These are phyloP conservation scores for Corylus avellana DNA, from an alignment of 306 rosid species.

Conservation along the genomic window DNA sequence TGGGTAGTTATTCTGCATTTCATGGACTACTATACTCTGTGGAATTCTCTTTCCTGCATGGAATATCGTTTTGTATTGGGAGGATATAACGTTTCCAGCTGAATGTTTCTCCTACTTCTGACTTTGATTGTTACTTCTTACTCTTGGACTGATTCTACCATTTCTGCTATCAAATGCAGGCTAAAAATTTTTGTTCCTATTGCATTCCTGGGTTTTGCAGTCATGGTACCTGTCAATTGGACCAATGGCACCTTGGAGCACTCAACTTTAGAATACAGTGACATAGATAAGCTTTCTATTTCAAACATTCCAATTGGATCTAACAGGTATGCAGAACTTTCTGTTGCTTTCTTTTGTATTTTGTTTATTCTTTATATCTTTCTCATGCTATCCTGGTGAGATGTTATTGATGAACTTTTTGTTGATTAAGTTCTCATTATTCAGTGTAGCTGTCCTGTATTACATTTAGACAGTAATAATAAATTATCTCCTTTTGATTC, in stretches of 20 bases:
- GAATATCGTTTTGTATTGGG: neutral
- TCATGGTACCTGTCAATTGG: constrained; percentile 96
- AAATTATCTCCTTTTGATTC: neutral
- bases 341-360: neutral
- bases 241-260: constrained; percentile 73
- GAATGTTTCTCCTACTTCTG: neutral
- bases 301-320: constrained; percentile 90
- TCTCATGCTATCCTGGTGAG: constrained; percentile 1
- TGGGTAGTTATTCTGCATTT: constrained; percentile 4
- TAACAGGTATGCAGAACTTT: constrained; percentile 50
- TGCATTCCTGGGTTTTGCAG: constrained; percentile 67
- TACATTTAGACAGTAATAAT: neutral
- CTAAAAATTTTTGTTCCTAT: constrained; percentile 87
- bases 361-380: neutral
- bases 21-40: neutral
- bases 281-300: constrained; percentile 89
- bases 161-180: constrained; percentile 55
- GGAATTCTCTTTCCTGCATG: neutral
- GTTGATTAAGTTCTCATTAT: constrained; percentile 7
- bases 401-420: constrained; percentile 10
- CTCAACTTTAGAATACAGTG: constrained; percentile 61
- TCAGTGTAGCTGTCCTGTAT: neutral
- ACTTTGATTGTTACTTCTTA: constrained; percentile 1
- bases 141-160: constrained; percentile 24
- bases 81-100: neutral